Conservation (phyloP, 495 filamentous ascomycete species). For the Penicillium psychrofluorescens region DNA sequence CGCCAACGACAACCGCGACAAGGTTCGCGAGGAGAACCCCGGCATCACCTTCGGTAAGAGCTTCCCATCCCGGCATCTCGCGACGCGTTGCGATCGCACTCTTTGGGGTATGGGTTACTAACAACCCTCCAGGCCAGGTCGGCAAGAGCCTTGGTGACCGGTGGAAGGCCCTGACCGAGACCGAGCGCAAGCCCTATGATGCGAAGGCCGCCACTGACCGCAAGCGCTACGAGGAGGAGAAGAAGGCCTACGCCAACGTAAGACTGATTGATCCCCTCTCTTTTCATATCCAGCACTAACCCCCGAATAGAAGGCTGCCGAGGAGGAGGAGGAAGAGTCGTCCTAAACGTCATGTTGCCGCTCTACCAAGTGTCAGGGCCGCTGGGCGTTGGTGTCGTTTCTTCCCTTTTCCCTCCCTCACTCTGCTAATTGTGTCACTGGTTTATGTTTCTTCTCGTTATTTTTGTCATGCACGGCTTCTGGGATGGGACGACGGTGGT, state of each 20-base stretch:
- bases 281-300: conserved; percentile 9
- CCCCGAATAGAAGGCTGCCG: conserved; percentile 28
- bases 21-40: conserved; percentile 96
- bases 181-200: conserved; percentile 88
- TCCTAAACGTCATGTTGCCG: conserved; percentile 25
- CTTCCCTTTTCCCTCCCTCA: too few species aligned
- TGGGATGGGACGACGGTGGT: conserved; percentile 38
- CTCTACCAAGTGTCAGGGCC: conserved; percentile 18
- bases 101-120: too few species aligned
- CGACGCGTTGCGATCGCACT: neutral
- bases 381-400: conserved; percentile 30
- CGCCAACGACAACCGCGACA: conserved; percentile 97
- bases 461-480: conserved; percentile 25
- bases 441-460: conserved; percentile 22
- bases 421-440: conserved; percentile 25
- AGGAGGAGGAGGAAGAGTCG: conserved; percentile 49
- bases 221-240: conserved; percentile 98
- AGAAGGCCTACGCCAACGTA: conserved; percentile 77
- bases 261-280: conserved; percentile 18
- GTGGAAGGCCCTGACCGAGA: conserved; percentile 91
- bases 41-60: conserved; percentile 87
- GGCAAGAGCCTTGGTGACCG: conserved; percentile 95
- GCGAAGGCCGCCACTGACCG: conserved; percentile 93
- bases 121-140: conserved; percentile 64
- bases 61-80: neutral